Percentiles rank a stretch among this genome's conserved stretches.
Evolutionary conservation across 495 filamentous ascomycete genomes (phyloP).

Genomic region (Neurospora tetraspora): DNA sequence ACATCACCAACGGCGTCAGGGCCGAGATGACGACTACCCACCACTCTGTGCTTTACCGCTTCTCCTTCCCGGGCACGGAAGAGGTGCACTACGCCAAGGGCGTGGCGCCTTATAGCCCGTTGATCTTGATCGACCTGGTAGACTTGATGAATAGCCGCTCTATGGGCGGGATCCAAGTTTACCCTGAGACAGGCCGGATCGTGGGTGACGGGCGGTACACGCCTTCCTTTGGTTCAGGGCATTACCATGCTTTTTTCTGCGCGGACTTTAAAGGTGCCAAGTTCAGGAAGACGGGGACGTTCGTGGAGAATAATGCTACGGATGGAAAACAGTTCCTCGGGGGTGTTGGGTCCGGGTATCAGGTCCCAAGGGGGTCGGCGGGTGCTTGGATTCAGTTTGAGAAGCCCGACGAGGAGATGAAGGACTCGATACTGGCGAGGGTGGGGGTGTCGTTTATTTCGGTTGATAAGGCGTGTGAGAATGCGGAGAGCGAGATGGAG

Average conservation of each 20-base stretch:
- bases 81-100: not conserved
- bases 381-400: slow-evolving; percentile 56
- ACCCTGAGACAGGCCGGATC: slow-evolving; percentile 44
- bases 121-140: slow-evolving; percentile 54
- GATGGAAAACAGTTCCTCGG: slow-evolving; percentile 40
- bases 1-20: slow-evolving; percentile 48
- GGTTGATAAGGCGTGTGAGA: slow-evolving; percentile 49
- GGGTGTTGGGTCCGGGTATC: slow-evolving; percentile 24
- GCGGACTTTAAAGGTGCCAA: slow-evolving; percentile 57
- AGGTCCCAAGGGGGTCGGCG: slow-evolving; percentile 44
- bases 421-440: slow-evolving; percentile 41
- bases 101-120: slow-evolving; percentile 39
- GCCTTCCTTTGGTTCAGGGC: slow-evolving; percentile 60
- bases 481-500: slow-evolving; percentile 53
- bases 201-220: slow-evolving; percentile 51
- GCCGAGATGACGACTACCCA: slow-evolving; percentile 64
- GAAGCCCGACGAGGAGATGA: slow-evolving; percentile 6
- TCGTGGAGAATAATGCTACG: slow-evolving; percentile 32
- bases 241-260: slow-evolving; percentile 51
- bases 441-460: slow-evolving; percentile 61
- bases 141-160: slow-evolving; percentile 52
- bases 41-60: slow-evolving; percentile 58
- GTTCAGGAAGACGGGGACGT: slow-evolving; percentile 48
- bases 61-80: slow-evolving; percentile 43
- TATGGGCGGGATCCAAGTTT: slow-evolving; percentile 46